Percentiles rank a stretch among this genome's conserved stretches.
Conservation (phyloP, 305 asterid species). For the Rubia tinctorum region DNA sequence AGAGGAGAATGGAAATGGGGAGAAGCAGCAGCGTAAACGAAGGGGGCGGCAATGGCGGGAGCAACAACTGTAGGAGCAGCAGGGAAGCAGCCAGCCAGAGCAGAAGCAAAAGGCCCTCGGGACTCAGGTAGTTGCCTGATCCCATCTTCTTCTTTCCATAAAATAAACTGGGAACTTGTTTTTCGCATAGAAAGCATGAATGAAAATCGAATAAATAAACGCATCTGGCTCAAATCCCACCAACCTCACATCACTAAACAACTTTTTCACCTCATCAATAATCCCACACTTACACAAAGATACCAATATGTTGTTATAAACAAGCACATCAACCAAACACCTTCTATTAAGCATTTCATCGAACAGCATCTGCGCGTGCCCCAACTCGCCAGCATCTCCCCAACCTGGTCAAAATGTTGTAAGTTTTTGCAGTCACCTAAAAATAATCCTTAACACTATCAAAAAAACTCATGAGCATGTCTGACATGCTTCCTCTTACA, state of each 20-base stretch:
- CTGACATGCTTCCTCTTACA: conserved; percentile 68
- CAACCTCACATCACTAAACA: conserved; percentile 48
- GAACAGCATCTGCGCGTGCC: conserved; percentile 50
- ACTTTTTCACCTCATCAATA: conserved; percentile 59
- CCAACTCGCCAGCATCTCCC: conserved; percentile 64
- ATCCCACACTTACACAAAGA: conserved; percentile 74
- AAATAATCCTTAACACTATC: conserved; percentile 48
- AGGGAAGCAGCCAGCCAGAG: too few species aligned
- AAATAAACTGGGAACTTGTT: too few species aligned
- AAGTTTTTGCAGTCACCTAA: conserved; percentile 50
- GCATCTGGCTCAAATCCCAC: conserved; percentile 77
- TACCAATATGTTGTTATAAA: conserved; percentile 66
- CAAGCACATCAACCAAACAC: conserved; percentile 55
- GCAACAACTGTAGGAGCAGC: too few species aligned
- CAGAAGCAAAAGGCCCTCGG: too few species aligned
- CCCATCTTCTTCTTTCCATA: too few species aligned
- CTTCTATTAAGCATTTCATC: conserved; percentile 83
- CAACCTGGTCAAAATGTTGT: conserved; percentile 82
- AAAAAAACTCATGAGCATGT: conserved; percentile 71
- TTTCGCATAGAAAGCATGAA: conserved; percentile 60
- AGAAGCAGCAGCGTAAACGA: too few species aligned
- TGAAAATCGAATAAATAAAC: conserved; percentile 68
- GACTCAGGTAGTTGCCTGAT: too few species aligned
- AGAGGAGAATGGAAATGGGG: too few species aligned
- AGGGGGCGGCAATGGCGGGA: too few species aligned